Percentiles rank a stretch among this genome's conserved stretches.
These are phyloP conservation scores for Tanacetum coccineum DNA, from an alignment of 129 eudicot genomes.

Conservation along the genomic window DNA sequence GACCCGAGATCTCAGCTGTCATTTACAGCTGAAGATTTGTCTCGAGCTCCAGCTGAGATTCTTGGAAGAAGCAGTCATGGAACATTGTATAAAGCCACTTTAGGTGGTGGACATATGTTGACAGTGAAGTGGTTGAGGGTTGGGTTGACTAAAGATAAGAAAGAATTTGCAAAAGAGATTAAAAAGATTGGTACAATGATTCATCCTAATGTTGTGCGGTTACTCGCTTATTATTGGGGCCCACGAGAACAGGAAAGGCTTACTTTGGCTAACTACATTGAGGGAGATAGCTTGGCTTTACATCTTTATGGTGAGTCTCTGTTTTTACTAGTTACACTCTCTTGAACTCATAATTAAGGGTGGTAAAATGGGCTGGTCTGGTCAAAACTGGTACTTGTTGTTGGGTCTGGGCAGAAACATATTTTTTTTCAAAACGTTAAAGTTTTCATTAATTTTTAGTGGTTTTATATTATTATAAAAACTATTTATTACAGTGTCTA, in stretches of 20 bases:
- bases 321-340: conserved; percentile 15
- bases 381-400: conserved; percentile 4
- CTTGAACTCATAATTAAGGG: not conserved
- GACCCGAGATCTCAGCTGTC: conserved; percentile 53
- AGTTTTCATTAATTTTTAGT: not conserved
- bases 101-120: conserved; percentile 76
- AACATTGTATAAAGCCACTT: conserved; percentile 89
- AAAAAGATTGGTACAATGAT: conserved; percentile 75
- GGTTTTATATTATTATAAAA: not conserved
- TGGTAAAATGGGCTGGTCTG: not conserved
- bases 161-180: conserved; percentile 92
- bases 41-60: conserved; percentile 98
- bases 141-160: conserved; percentile 88
- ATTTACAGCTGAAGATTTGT: conserved; percentile 88
- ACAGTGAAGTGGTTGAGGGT: conserved; percentile 96
- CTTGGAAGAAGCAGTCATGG: conserved; percentile 99
- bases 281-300: conserved; percentile 89
- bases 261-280: conserved; percentile 76
- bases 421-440: not conserved
- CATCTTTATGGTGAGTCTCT: conserved; percentile 88
- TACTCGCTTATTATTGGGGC: conserved; percentile 98
- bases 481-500: not conserved
- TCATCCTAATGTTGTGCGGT: conserved; percentile 68
- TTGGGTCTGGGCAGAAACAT: not conserved
- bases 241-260: conserved; percentile 98